These are phyloP conservation scores for Artemisia argyi DNA, from an alignment of 129 eudicot species.

Conservation along the genomic window DNA sequence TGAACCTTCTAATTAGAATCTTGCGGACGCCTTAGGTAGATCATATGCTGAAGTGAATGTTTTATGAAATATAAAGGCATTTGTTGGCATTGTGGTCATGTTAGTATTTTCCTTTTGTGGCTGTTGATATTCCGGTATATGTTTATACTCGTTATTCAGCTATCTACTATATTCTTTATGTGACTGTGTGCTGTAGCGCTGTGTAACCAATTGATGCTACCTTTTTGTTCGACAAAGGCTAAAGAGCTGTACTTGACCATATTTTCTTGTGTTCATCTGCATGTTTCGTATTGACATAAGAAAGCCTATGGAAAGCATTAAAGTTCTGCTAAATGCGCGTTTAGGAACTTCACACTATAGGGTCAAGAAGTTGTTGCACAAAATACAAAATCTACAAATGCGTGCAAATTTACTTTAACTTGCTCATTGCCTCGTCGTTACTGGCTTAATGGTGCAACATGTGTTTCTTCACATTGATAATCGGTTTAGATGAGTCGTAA, in stretches of 20 bases:
- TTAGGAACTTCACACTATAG: too few relatives aligned
- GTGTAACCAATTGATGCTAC: too few relatives aligned
- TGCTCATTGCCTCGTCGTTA: background rate
- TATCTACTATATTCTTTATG: conserved; percentile 4
- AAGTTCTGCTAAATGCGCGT: too few relatives aligned
- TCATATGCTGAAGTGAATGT: background rate
- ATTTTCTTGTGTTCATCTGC: conserved; percentile 12
- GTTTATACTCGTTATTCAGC: background rate
- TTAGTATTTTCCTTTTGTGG: background rate
- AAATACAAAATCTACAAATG: background rate
- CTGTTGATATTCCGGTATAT: conserved; percentile 3
- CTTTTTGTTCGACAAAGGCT: too few relatives aligned
- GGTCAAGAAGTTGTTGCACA: conserved; percentile 2
- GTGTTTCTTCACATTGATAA: conserved; percentile 6
- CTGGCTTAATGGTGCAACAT: background rate
- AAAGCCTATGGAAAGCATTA: too few relatives aligned
- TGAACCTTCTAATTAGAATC: background rate
- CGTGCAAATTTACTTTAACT: background rate
- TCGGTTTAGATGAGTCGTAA: background rate
- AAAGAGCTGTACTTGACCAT: background rate
- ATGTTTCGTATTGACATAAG: conserved; percentile 4
- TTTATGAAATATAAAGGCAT: background rate
- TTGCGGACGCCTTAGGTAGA: background rate
- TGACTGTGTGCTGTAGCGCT: too few relatives aligned
- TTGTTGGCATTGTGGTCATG: background rate